These are phyloP conservation scores for Aspergillus ruber DNA, from an alignment of 2,329 filamentous ascomycete genomes.

Conservation along the genomic window DNA sequence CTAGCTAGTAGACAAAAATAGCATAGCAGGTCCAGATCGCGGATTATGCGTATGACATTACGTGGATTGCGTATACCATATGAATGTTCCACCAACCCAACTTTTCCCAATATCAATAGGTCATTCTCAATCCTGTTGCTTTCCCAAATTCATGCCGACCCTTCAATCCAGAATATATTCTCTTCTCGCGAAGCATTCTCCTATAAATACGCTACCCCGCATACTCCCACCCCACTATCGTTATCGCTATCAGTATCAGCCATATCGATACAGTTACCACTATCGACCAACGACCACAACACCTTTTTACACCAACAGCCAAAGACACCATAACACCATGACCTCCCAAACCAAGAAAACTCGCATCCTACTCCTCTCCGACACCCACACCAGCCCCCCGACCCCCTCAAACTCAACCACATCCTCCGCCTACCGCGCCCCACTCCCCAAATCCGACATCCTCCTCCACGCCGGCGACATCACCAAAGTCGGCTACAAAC, in stretches of 20 bases:
- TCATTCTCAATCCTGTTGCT: too few species aligned
- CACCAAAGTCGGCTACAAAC: slow-evolving; percentile 44
- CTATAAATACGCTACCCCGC: too few species aligned
- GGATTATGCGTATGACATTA: too few species aligned
- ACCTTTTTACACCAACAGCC: slow-evolving; percentile 1
- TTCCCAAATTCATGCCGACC: too few species aligned
- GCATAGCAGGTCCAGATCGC: too few species aligned
- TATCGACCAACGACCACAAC: background rate
- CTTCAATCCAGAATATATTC: too few species aligned
- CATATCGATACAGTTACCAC: background rate
- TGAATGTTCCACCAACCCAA: too few species aligned
- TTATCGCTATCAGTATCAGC: background rate
- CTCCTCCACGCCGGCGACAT: slow-evolving; percentile 56
- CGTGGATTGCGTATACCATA: too few species aligned
- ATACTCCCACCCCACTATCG: too few species aligned
- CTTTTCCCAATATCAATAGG: too few species aligned
- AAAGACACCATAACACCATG: slow-evolving; percentile 5
- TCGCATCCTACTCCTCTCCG: slow-evolving; percentile 38
- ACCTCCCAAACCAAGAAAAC: slow-evolving; percentile 23
- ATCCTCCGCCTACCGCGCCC: slow-evolving; percentile 30
- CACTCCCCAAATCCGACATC: slow-evolving; percentile 48
- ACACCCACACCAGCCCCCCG: slow-evolving; percentile 33
- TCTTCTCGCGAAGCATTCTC: too few species aligned
- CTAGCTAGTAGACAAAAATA: too few species aligned
- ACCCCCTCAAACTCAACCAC: slow-evolving; percentile 12